Percentiles rank a stretch among this genome's conserved stretches.
Evolutionary conservation across 305 asterid species (phyloP).

Genomic region (Fraxinus xanthoxyloides): DNA sequence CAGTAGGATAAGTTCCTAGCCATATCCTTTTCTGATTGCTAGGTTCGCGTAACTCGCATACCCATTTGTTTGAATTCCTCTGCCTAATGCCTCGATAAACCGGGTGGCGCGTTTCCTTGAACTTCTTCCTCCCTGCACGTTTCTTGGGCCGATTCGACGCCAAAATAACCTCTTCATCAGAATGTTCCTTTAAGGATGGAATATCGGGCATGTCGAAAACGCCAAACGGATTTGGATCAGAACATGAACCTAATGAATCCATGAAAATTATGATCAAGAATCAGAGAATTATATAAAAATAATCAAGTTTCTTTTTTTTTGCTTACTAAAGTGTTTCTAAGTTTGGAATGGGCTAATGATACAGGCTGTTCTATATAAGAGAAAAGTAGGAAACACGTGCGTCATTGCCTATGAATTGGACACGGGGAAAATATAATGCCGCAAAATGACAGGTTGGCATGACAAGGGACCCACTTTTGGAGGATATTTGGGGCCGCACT

Average conservation of each 20-base stretch:
- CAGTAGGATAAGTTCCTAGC: conserved; percentile 41
- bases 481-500: not conserved
- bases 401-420: not conserved
- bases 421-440: too few relatives aligned
- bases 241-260: not conserved
- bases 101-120: conserved; percentile 78
- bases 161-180: conserved; percentile 30
- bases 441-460: too few relatives aligned
- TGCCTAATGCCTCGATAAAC: conserved; percentile 64
- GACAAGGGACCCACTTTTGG: too few relatives aligned
- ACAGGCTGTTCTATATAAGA: not conserved
- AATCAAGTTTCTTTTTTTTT: too few relatives aligned
- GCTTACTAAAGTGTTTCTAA: not conserved
- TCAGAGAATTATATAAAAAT: too few relatives aligned
- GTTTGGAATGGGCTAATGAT: not conserved
- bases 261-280: not conserved
- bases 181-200: not conserved
- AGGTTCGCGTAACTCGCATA: conserved; percentile 70
- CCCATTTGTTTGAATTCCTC: conserved; percentile 63
- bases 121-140: conserved; percentile 55
- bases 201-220: not conserved
- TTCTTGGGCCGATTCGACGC: conserved; percentile 58
- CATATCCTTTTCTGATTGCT: conserved; percentile 56
- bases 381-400: not conserved
- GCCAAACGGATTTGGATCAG: not conserved